Evolutionary conservation across 345 rosid genomes (phyloP).

Genomic region (Pistacia vera): DNA sequence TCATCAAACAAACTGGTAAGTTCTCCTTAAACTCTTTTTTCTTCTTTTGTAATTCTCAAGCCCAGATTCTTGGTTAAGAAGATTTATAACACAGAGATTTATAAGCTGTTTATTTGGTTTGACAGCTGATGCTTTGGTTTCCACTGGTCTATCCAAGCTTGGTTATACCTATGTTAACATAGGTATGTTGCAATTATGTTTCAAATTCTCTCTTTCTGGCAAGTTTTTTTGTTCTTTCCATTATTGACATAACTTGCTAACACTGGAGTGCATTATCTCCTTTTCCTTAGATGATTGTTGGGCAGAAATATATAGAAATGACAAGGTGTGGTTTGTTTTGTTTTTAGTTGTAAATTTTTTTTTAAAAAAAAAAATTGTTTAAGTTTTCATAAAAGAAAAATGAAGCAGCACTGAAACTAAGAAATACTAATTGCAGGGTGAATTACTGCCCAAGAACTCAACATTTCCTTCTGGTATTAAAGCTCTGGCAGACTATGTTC

Average conservation of each 20-base stretch:
- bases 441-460: conserved; percentile 55
- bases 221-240: neutral
- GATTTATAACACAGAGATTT: neutral
- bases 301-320: conserved; percentile 83
- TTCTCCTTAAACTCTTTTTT: neutral
- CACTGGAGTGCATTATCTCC: conserved; percentile 7
- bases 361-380: neutral
- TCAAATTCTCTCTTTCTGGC: neutral
- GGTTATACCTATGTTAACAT: conserved; percentile 86
- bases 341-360: neutral
- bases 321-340: conserved; percentile 39
- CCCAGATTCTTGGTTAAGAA: neutral
- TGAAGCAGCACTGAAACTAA: neutral
- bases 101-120: conserved; percentile 13
- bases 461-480: conserved; percentile 90
- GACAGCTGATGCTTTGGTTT: conserved; percentile 79
- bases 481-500: conserved; percentile 81
- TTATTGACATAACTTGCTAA: conserved; percentile 15
- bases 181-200: conserved; percentile 39
- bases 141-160: conserved; percentile 76
- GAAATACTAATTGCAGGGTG: conserved; percentile 49
- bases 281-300: conserved; percentile 81
- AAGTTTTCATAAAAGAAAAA: neutral
- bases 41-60: neutral
- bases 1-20: conserved; percentile 76